Evolutionary conservation across 202 grass and related monocot species (phyloP), one percentile per base, ranked within the genome.

Genomic region (Eragrostis tef): DNA sequence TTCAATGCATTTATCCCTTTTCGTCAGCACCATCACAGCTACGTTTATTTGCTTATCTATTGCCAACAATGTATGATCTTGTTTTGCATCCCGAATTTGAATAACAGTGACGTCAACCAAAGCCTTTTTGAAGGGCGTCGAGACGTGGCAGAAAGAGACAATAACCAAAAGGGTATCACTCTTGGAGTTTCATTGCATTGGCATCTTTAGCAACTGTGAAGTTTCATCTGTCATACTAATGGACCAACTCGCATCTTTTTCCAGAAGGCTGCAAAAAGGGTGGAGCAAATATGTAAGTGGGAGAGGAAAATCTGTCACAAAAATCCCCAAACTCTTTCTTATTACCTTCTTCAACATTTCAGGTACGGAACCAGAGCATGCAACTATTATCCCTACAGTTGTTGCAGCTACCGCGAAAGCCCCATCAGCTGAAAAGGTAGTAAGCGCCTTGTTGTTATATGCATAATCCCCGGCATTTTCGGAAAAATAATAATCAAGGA

Each of bases 101-200:
- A 51, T 24, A 15, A 17, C 29, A 97, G 94, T 80, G 45, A 94
- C 91, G 47, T 97, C 89, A 3, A 92, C 81, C 5, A 97, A 94
- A 73, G 75, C 94, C 48, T 97, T 87, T 78, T 31, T 90, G 17
- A 97, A 87, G 82, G 91, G 91, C 71, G 54, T 97, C 54, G 88
- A 97, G 53, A 92, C 84, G 6, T 97, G 94, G 91, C 90, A 90
- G 66, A 94, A 86, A 88, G 91, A 94, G 66, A 92, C 91, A 13
- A 69, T 94, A 63, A 70, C 69, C 11, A 75, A 79, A 39, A 87
- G 20, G 75, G 94, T 94, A 81, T 64, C 29, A 5, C 12, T 47
- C 0, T 45, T 75, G 9, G 2, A 54, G 5, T 82, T 67, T 43
- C 6, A 31, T 31, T 31, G 29, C 29, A 31, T 31, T 31, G 29